Evolutionary conservation across 2,329 filamentous ascomycete genomes (phyloP).

Genomic region (Conoideocrella luteorostrata): DNA sequence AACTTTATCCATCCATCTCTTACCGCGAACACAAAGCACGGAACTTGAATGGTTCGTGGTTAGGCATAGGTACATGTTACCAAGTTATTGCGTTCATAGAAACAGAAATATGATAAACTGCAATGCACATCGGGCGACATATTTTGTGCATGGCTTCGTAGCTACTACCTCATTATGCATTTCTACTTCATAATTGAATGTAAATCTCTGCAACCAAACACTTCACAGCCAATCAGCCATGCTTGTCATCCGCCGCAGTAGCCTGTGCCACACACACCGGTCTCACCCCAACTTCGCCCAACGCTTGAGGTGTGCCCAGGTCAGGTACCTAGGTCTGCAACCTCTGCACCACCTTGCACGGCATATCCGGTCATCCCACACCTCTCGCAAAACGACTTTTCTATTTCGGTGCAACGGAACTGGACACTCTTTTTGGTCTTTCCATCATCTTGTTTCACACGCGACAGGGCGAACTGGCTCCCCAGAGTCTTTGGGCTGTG

Average conservation of each 20-base stretch:
- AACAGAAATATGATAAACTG: neutral
- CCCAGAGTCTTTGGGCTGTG: no score
- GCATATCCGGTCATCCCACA: no score
- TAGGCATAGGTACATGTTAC: no score
- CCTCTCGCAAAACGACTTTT: no score
- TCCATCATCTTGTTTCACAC: no score
- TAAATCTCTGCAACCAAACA: neutral
- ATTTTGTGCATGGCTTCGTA: neutral
- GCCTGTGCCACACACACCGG: constrained; percentile 1
- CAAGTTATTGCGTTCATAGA: no score
- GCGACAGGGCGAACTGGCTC: no score
- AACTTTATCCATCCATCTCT: no score
- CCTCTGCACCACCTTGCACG: neutral
- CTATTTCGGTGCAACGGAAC: no score
- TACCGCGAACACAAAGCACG: no score
- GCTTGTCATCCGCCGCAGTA: neutral
- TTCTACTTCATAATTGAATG: constrained; percentile 2
- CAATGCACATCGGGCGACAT: neutral
- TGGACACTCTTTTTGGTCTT: no score
- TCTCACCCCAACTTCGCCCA: constrained; percentile 2
- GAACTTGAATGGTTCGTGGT: no score
- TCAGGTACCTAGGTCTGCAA: neutral
- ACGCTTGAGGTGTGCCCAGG: neutral
- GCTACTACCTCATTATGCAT: neutral
- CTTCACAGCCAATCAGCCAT: constrained; percentile 1